A percentile compares a stretch with the other conserved stretches of the same genome.
phyloP scores from a whole-genome alignment of 2,329 filamentous ascomycete genomes.

The Whalleya microplaca region DNA sequence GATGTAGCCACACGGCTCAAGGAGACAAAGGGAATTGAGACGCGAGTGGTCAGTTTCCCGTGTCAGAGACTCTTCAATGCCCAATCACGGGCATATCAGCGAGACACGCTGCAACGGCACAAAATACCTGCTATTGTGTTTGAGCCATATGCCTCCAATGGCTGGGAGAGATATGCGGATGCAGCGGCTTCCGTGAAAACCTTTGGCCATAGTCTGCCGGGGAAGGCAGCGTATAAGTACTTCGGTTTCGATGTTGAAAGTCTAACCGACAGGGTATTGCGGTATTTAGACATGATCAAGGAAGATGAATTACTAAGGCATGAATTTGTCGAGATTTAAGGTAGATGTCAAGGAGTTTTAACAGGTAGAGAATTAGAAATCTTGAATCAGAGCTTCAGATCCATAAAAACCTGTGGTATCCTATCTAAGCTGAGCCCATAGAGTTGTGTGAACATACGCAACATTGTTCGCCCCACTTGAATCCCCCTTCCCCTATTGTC shows the following conservation, averaged over 20 bases:
- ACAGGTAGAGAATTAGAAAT: too few relatives aligned
- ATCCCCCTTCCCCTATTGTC: too few relatives aligned
- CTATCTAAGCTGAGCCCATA: too few relatives aligned
- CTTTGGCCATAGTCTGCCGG: constrained; percentile 60
- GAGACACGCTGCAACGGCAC: constrained; percentile 48
- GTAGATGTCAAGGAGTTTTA: too few relatives aligned
- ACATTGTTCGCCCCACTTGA: too few relatives aligned
- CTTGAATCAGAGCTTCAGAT: too few relatives aligned
- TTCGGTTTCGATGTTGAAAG: constrained; percentile 54
- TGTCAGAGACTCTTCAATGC: constrained; percentile 48
- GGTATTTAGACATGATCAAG: background rate
- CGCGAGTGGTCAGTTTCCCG: constrained; percentile 49
- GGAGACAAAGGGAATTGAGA: constrained; percentile 41
- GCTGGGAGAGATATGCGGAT: constrained; percentile 65
- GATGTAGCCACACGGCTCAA: constrained; percentile 43
- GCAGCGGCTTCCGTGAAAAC: constrained; percentile 56
- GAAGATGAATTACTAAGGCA: background rate
- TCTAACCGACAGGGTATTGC: background rate
- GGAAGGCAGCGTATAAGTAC: constrained; percentile 56
- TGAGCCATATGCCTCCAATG: constrained; percentile 61
- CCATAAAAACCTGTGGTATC: too few relatives aligned
- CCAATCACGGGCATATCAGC: constrained; percentile 49
- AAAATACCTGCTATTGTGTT: constrained; percentile 58
- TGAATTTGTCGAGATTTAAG: background rate
- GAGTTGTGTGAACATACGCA: too few relatives aligned